These are phyloP conservation scores for Fusarium paranaense DNA, from an alignment of 2,329 filamentous ascomycete species.

Conservation along the genomic window DNA sequence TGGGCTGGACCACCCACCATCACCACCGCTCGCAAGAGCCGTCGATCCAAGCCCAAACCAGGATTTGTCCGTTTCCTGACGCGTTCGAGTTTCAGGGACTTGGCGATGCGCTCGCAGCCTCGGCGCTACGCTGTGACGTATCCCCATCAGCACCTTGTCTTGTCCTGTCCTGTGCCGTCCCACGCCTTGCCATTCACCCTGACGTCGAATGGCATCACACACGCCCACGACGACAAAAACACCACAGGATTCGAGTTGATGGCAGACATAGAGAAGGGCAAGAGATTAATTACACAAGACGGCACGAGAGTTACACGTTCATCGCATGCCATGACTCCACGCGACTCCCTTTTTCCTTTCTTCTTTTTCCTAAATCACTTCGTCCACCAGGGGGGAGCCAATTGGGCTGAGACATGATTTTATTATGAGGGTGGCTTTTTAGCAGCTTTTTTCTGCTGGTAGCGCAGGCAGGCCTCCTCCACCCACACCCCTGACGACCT, in stretches of 20 bases:
- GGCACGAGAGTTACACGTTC: neutral
- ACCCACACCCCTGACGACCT: conserved; percentile 31
- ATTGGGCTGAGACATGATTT: conserved; percentile 47
- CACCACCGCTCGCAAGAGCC: conserved; percentile 2
- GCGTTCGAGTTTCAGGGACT: conserved; percentile 40
- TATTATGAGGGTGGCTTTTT: conserved; percentile 34
- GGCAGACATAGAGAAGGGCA: neutral
- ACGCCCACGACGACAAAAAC: neutral
- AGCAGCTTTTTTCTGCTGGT: conserved; percentile 30
- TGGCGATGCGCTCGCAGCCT: conserved; percentile 30
- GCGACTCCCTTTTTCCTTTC: neutral
- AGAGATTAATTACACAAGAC: neutral
- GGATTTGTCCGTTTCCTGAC: conserved; percentile 27
- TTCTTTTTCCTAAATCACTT: conserved; percentile 6
- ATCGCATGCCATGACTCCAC: neutral
- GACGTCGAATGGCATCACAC: conserved; percentile 24
- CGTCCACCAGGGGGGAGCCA: conserved; percentile 1
- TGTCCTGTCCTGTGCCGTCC: conserved; percentile 23
- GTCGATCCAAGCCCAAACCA: conserved; percentile 36
- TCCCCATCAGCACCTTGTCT: conserved; percentile 25
- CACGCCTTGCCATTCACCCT: conserved; percentile 20
- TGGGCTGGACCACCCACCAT: neutral
- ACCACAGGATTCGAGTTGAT: neutral
- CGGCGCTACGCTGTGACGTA: conserved; percentile 40
- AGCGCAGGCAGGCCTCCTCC: conserved; percentile 17